Evolutionary conservation across 768 basidiomycete genomes (phyloP).

Genomic region (Boletus subparvulus): DNA sequence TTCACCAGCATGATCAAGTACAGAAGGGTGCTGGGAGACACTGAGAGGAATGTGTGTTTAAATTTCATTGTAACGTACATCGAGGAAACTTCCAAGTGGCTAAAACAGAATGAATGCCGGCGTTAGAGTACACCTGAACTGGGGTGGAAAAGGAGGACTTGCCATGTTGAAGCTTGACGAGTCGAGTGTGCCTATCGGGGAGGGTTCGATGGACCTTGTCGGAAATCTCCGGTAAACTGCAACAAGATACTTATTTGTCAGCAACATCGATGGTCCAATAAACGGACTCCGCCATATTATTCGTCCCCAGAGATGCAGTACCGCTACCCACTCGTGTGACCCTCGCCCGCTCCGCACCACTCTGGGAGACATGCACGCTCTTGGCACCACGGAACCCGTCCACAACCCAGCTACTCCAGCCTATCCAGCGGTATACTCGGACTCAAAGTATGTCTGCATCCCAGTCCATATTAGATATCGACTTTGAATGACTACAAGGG

Average conservation of each 20-base stretch:
- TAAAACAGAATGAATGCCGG: too few relatives aligned
- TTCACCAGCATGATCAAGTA: too few relatives aligned
- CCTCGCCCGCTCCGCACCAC: neutral
- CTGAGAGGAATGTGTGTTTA: too few relatives aligned
- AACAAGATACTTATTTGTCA: conserved; percentile 11
- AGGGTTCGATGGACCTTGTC: neutral
- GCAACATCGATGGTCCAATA: too few relatives aligned
- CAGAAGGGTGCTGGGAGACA: too few relatives aligned
- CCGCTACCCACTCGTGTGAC: too few relatives aligned
- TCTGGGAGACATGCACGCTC: neutral
- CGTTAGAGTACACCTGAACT: too few relatives aligned
- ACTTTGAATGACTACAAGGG: conserved; percentile 1
- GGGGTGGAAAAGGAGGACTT: neutral
- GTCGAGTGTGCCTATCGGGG: conserved; percentile 8
- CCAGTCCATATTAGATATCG: neutral
- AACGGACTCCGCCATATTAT: too few relatives aligned
- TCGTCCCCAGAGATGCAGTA: too few relatives aligned
- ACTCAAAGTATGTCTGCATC: conserved; percentile 6
- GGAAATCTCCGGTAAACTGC: conserved; percentile 29
- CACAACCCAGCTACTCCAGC: neutral
- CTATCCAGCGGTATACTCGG: neutral
- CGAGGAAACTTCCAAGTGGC: too few relatives aligned
- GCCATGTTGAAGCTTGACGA: conserved; percentile 24
- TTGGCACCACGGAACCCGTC: neutral
- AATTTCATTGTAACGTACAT: too few relatives aligned